Evolutionary conservation across 345 rosid species (phyloP).

Genomic region (Bretschneidera sinensis): DNA sequence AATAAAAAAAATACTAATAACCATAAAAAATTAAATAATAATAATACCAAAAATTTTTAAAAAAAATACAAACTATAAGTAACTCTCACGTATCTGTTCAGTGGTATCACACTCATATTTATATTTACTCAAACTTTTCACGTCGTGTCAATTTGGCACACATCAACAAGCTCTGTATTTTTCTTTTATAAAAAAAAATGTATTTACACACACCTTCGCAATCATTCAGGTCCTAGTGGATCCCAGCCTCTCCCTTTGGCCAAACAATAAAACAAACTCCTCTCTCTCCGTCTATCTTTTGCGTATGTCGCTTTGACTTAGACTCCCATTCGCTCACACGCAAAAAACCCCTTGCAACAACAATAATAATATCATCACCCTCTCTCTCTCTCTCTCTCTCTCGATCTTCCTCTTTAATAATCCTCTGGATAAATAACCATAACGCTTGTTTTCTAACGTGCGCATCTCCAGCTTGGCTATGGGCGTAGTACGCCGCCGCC

Average conservation of each 20-base stretch:
- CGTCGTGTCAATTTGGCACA: not conserved
- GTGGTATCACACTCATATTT: too few species aligned
- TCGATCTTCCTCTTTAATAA: not conserved
- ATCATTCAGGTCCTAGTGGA: conserved; percentile 18
- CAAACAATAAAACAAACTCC: conserved; percentile 31
- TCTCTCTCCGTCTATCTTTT: conserved; percentile 14
- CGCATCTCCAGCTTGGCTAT: conserved; percentile 35
- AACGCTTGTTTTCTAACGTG: conserved; percentile 15
- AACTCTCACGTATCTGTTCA: too few species aligned
- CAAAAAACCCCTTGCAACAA: not conserved
- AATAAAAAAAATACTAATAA: too few species aligned
- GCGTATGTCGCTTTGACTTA: conserved; percentile 32
- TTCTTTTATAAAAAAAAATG: too few species aligned
- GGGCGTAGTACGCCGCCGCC: conserved; percentile 45
- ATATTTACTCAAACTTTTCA: too few species aligned
- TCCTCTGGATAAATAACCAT: not conserved
- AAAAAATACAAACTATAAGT: too few species aligned
- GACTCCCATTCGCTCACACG: conserved; percentile 16
- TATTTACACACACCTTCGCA: conserved; percentile 12
- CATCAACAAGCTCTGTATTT: not conserved
- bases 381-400: not conserved
- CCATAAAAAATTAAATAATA: too few species aligned
- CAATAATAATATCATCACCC: not conserved
- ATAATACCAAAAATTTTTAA: too few species aligned
- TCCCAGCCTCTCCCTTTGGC: conserved; percentile 17